phyloP scores from a whole-genome alignment of 352 stramenopile genomes.

The Globisporangium solare region DNA sequence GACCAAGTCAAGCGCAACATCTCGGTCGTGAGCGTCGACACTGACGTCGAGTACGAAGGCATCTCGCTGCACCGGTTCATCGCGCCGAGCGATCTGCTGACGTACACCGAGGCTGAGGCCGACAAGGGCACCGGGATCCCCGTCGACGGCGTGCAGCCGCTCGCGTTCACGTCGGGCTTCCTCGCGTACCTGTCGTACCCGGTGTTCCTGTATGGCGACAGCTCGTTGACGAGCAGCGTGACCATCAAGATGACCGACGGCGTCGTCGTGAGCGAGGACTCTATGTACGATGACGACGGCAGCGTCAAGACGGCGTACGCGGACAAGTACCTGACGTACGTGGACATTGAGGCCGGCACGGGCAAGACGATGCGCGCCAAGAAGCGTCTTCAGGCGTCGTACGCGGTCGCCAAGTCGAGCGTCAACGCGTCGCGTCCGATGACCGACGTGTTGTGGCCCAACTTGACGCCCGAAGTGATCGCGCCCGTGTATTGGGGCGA shows the following conservation, averaged over 20 bases:
- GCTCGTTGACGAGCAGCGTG: conserved; percentile 16
- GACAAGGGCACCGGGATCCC: conserved; percentile 21
- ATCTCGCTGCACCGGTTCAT: conserved; percentile 30
- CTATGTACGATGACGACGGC: conserved; percentile 21
- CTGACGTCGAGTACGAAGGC: conserved; percentile 22
- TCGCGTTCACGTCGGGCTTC: conserved; percentile 33
- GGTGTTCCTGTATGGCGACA: conserved; percentile 33
- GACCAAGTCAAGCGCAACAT: conserved; percentile 28
- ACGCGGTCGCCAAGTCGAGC: conserved; percentile 26
- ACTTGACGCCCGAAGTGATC: conserved; percentile 42
- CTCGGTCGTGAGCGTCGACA: conserved; percentile 23
- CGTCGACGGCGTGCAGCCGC: conserved; percentile 32
- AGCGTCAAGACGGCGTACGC: conserved; percentile 28
- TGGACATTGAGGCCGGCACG: conserved; percentile 33
- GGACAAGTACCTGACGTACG: conserved; percentile 25
- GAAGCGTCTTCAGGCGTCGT: conserved; percentile 33
- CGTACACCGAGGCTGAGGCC: conserved; percentile 7
- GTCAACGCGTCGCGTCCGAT: conserved; percentile 30
- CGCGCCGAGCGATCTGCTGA: conserved; percentile 20
- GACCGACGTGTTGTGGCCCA: conserved; percentile 52
- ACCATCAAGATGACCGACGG: conserved; percentile 29
- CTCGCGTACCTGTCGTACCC: conserved; percentile 37
- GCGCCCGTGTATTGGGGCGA: conserved; percentile 48
- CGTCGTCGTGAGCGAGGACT: conserved; percentile 13
- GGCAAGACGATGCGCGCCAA: conserved; percentile 31